A percentile compares a stretch with the other conserved stretches of the same genome.
phyloP scores from a whole-genome alignment of 2,329 filamentous ascomycete genomes.

The Penicillium sumatraense region DNA sequence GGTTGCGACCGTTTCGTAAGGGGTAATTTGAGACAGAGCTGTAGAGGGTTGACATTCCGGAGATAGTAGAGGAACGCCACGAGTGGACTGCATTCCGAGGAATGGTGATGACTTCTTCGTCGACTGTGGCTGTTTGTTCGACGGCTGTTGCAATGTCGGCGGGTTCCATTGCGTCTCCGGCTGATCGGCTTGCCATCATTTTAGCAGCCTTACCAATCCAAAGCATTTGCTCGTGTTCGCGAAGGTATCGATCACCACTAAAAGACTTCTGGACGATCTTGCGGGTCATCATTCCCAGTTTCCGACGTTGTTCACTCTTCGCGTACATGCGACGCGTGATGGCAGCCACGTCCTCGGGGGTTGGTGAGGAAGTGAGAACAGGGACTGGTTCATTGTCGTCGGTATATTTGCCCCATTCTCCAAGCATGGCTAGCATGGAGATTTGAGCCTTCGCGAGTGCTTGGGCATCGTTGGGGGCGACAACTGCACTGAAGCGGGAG shows the following conservation, averaged over 20 bases:
- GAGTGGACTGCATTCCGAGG: conserved; percentile 39
- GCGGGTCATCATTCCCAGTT: conserved; percentile 63
- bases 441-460: conserved; percentile 66
- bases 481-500: conserved; percentile 63
- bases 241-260: conserved; percentile 62
- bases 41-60: conserved; percentile 37
- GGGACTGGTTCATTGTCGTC: conserved; percentile 53
- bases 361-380: conserved; percentile 55
- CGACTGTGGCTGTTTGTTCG: conserved; percentile 29
- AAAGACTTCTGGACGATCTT: conserved; percentile 64
- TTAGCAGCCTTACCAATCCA: conserved; percentile 52
- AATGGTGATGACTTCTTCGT: conserved; percentile 44
- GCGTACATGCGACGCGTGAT: conserved; percentile 65
- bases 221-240: conserved; percentile 66
- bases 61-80: conserved; percentile 41
- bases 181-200: conserved; percentile 34
- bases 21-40: conserved; percentile 27
- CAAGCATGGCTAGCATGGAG: conserved; percentile 64
- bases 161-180: conserved; percentile 28
- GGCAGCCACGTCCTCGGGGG: conserved; percentile 54
- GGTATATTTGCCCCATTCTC: conserved; percentile 64
- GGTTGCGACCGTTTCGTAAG: conserved; percentile 17
- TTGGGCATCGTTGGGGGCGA: conserved; percentile 66
- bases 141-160: conserved; percentile 31
- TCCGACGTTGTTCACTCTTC: conserved; percentile 60